Percentiles rank a stretch among this genome's conserved stretches.
Conservation (phyloP, 148 eudicot species). For the Suaeda aralocaspica region DNA sequence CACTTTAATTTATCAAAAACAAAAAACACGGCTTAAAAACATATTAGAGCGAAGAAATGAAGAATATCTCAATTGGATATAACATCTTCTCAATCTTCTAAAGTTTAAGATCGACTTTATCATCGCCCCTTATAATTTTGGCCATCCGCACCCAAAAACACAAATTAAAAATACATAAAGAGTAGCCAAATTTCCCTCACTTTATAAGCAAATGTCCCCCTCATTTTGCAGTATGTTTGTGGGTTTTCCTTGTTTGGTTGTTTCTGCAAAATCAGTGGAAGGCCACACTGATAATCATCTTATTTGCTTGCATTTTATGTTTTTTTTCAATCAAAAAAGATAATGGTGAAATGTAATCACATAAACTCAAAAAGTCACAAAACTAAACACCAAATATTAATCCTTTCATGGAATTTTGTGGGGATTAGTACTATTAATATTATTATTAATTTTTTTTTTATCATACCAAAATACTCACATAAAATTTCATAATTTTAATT, state of each 20-base stretch:
- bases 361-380: constrained; percentile 1
- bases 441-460: too few species aligned
- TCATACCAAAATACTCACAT: constrained; percentile 32
- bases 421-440: constrained; percentile 32
- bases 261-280: constrained; percentile 37
- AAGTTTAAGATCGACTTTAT: too few species aligned
- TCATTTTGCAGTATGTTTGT: constrained; percentile 44
- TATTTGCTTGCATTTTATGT: constrained; percentile 14
- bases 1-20: too few species aligned
- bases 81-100: too few species aligned
- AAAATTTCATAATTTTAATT: not conserved
- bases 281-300: constrained; percentile 28
- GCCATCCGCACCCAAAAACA: too few species aligned
- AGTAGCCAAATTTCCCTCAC: not conserved
- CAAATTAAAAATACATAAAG: not conserved
- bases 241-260: constrained; percentile 47
- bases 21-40: too few species aligned
- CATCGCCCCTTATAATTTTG: too few species aligned
- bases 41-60: too few species aligned
- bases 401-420: constrained; percentile 39
- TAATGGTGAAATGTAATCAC: constrained; percentile 17
- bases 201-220: constrained; percentile 30
- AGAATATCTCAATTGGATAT: too few species aligned
- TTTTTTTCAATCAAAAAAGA: not conserved
- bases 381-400: constrained; percentile 30